Evolutionary conservation across 2,329 filamentous ascomycete genomes (phyloP).

Genomic region (Colletotrichum paranaense): DNA sequence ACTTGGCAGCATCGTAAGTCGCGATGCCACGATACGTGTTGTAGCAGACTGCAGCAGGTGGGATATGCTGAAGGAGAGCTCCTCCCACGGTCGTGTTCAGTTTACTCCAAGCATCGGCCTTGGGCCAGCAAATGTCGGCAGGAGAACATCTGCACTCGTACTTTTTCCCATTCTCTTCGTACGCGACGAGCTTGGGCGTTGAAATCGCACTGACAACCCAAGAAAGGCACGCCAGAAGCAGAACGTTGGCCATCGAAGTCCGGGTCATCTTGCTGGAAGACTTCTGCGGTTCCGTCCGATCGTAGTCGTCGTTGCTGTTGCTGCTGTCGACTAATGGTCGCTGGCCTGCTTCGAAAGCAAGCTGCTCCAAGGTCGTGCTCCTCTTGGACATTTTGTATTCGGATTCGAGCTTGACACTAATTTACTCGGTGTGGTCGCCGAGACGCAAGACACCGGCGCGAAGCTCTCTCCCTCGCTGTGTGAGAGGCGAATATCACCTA

Average conservation of each 20-base stretch:
- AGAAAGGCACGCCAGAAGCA: constrained; percentile 2
- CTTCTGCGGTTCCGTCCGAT: neutral
- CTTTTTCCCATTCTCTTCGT: constrained; percentile 15
- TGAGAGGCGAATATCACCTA: neutral
- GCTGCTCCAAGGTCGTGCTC: neutral
- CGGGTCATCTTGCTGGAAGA: constrained; percentile 11
- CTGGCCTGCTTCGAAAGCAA: neutral
- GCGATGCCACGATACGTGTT: constrained; percentile 39
- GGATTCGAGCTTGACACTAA: neutral
- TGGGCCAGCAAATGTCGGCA: constrained; percentile 62
- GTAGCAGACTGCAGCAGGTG: constrained; percentile 59
- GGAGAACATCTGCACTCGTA: constrained; percentile 58
- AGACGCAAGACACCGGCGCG: neutral
- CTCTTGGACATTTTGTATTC: constrained; percentile 25
- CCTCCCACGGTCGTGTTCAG: constrained; percentile 62
- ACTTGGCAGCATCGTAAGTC: constrained; percentile 50
- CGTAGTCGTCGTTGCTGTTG: neutral
- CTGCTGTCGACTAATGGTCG: neutral
- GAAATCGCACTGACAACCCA: neutral
- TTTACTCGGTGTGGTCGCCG: neutral
- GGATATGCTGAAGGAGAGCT: constrained; percentile 57
- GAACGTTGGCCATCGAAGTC: neutral
- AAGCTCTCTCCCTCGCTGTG: constrained; percentile 11
- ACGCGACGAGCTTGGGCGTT: constrained; percentile 6
- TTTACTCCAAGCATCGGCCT: constrained; percentile 49